Base-by-base conservation (phyloP, 768 basidiomycete species). In the Serendipita vermifera region DNA sequence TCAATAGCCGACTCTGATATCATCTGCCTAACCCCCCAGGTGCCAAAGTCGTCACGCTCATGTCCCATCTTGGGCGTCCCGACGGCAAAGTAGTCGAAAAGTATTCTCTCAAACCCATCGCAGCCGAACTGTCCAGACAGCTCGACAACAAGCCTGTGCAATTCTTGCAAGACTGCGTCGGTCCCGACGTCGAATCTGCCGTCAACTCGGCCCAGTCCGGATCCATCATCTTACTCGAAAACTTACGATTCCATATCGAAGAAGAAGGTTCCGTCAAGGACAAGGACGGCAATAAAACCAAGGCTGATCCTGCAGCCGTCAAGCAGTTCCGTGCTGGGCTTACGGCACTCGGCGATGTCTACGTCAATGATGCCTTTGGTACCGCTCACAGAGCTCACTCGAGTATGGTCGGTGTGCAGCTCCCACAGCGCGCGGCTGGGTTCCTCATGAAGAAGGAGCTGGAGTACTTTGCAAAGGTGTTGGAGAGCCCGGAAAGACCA, bases 381-480 rank as follows among this genome's bases (percentile, higher is more conserved):
- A 99, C 94, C 40, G 94, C 93, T 53, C 94, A 99, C 70, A 90
- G 94, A 62, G 92, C 91, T 6, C 94, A 99, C 70, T 97, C 94
- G 0, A 92, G 88, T 64, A 97, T 99, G 93, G 94, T 99, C 62
- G 94, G 94, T 63, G 77, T 99, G 64, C 81, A 94, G 67, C 78
- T 98, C 15, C 82, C 85, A 5, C 85, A 94, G 70, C 79, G 91
- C 62, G 94, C 94, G 1, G 82, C 94, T 31, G 94, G 94, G 24
- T 92, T 96, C 76, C 78, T 99, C 59, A 85, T 99, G 76, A 96
- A 93, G 75, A 97, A 97, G 72, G 94, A 99, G 70, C 82, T 99
- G 63, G 93, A 97, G 64, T 99, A 83, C 76, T 98, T 99, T 70
- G 90, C 94, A 43, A 99, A 97, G 72, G 94, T 90, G 55, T 79